These are phyloP conservation scores for Trichoderma sp. DNA, from an alignment of 2,329 filamentous ascomycete genomes.

Conservation along the genomic window DNA sequence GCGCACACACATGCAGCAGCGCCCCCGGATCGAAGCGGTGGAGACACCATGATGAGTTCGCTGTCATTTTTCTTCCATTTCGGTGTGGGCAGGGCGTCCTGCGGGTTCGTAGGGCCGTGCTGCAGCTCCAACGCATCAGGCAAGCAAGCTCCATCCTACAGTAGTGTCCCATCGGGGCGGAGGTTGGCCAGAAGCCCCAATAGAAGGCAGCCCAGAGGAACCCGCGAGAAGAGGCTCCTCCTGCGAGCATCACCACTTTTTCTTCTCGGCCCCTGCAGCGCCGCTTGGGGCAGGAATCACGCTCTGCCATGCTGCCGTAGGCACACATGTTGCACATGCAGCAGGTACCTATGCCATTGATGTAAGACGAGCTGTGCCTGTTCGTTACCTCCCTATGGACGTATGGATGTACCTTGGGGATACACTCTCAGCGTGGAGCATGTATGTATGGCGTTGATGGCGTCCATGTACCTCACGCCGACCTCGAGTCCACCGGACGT, in stretches of 20 bases:
- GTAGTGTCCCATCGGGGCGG: background rate
- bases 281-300: constrained; percentile 21
- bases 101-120: constrained; percentile 16
- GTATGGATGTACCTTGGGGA: background rate
- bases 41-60: constrained; percentile 13
- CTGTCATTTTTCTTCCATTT: background rate
- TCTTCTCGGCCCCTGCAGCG: constrained; percentile 17
- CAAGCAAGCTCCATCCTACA: constrained; percentile 16
- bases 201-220: constrained; percentile 11
- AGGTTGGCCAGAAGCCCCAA: constrained; percentile 21
- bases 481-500: constrained; percentile 7
- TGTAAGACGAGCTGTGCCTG: too few relatives aligned
- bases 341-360: too few relatives aligned
- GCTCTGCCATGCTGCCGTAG: constrained; percentile 18
- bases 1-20: constrained; percentile 4
- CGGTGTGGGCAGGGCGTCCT: constrained; percentile 21
- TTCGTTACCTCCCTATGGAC: too few relatives aligned
- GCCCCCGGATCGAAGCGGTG: constrained; percentile 2
- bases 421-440: too few relatives aligned
- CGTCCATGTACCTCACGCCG: background rate
- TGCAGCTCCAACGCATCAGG: constrained; percentile 26
- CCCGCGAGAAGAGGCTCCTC: constrained; percentile 2
- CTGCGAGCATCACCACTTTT: too few relatives aligned
- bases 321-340: constrained; percentile 10
- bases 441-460: background rate